phyloP scores from a whole-genome alignment of 1,284 basidiomycete genomes.

The Singerocomus inundabilis region DNA sequence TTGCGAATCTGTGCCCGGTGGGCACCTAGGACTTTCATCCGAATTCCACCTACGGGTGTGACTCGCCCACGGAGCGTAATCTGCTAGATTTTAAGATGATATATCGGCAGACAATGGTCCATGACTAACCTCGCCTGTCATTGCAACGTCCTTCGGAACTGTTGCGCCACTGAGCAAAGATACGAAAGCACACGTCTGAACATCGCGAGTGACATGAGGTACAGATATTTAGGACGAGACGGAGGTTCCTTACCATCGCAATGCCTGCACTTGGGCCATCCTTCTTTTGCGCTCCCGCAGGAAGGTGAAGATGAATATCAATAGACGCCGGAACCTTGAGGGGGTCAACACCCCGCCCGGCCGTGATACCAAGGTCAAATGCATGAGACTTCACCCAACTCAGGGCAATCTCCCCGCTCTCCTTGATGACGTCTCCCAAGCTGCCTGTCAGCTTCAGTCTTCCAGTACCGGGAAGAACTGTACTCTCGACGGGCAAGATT shows the following conservation, averaged over 20 bases:
- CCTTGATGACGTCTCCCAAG: conserved; percentile 84
- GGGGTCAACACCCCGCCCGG: conserved; percentile 65
- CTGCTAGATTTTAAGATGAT: conserved; percentile 30
- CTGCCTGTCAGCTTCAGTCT: conserved; percentile 78
- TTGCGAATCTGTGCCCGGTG: conserved; percentile 81
- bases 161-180: conserved; percentile 76
- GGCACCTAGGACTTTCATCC: conserved; percentile 65
- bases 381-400: conserved; percentile 87
- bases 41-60: conserved; percentile 79
- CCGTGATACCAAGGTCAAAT: conserved; percentile 77
- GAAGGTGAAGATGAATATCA: conserved; percentile 87
- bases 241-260: conserved; percentile 61
- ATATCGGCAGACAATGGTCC: background rate
- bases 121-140: conserved; percentile 74
- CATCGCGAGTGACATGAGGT: background rate
- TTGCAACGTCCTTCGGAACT: conserved; percentile 68
- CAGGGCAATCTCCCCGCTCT: conserved; percentile 84
- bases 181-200: conserved; percentile 77
- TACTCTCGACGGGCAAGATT: conserved; percentile 80
- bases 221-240: background rate
- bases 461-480: conserved; percentile 70
- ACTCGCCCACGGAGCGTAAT: conserved; percentile 79
- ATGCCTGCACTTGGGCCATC: conserved; percentile 89
- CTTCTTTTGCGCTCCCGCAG: conserved; percentile 85
- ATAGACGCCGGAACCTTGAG: conserved; percentile 67